These are phyloP conservation scores for Cenchrus fungigraminus DNA, from an alignment of 176 grass and related monocot genomes.

Conservation along the genomic window DNA sequence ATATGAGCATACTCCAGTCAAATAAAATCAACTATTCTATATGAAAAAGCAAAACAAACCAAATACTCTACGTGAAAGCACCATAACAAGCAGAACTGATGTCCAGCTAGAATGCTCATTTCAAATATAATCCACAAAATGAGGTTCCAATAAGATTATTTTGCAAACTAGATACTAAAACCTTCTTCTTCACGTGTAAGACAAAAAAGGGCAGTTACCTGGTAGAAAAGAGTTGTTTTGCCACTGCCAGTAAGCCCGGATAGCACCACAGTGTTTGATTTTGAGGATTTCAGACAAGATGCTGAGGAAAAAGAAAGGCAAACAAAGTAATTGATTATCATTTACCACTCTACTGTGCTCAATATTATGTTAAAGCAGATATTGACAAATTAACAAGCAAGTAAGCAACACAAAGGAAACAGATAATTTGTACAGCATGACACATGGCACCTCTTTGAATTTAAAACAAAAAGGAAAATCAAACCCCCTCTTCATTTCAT, in stretches of 20 bases:
- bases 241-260: slow-evolving; percentile 87
- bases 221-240: slow-evolving; percentile 95
- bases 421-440: not conserved
- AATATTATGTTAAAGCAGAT: not conserved
- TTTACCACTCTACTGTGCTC: not conserved
- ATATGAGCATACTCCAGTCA: not conserved
- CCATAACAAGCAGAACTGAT: not conserved
- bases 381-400: not conserved
- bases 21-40: not conserved
- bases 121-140: slow-evolving; percentile 19
- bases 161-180: slow-evolving; percentile 7
- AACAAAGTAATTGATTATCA: not conserved
- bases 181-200: not conserved
- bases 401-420: not conserved
- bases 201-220: slow-evolving; percentile 52
- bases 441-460: not conserved
- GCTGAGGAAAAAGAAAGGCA: slow-evolving; percentile 43
- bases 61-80: not conserved
- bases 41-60: not conserved
- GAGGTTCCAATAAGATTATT: not conserved
- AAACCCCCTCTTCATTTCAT: not conserved
- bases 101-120: not conserved
- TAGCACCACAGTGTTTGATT: slow-evolving; percentile 79
- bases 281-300: slow-evolving; percentile 65
- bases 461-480: not conserved